These are phyloP conservation scores for Dunaliella primolecta DNA, from an alignment of 139 green algal genomes.

Conservation along the genomic window DNA sequence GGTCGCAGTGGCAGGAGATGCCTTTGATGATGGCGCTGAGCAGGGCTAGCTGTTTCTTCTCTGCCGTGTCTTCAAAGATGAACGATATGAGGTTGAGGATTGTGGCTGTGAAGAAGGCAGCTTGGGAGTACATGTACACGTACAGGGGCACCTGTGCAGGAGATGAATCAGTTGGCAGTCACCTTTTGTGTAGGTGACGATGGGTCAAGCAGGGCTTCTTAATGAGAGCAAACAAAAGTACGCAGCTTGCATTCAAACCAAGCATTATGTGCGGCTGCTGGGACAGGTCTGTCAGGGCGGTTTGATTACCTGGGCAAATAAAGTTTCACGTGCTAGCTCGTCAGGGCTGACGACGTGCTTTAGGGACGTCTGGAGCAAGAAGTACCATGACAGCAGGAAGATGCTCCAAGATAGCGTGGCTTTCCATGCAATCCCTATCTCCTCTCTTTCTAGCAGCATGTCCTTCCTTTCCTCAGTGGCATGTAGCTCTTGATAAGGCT, in stretches of 20 bases:
- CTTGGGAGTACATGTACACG: conserved; percentile 17
- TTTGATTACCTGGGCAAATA: background rate
- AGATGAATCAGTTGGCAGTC: too few species aligned
- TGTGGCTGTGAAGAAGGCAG: conserved; percentile 46
- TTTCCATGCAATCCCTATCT: background rate
- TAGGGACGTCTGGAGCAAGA: background rate
- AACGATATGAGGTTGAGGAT: conserved; percentile 48
- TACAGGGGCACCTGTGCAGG: background rate
- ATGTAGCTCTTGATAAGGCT: too few species aligned
- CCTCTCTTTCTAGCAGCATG: background rate
- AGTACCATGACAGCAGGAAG: conserved; percentile 3
- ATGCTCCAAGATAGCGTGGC: background rate
- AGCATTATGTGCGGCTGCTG: too few species aligned
- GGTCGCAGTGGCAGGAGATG: conserved; percentile 44
- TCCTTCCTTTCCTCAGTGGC: too few species aligned
- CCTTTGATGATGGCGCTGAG: conserved; percentile 45
- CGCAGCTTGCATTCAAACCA: too few species aligned
- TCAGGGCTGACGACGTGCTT: background rate
- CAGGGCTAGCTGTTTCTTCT: conserved; percentile 47
- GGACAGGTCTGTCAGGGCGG: too few species aligned
- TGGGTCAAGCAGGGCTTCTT: too few species aligned
- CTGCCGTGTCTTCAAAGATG: conserved; percentile 41
- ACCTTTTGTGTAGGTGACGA: too few species aligned
- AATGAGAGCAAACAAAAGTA: too few species aligned
- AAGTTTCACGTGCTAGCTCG: background rate